A percentile compares a stretch with the other conserved stretches of the same genome.
phyloP scores from a whole-genome alignment of 768 basidiomycete species.

The Pleurotus platypus region DNA sequence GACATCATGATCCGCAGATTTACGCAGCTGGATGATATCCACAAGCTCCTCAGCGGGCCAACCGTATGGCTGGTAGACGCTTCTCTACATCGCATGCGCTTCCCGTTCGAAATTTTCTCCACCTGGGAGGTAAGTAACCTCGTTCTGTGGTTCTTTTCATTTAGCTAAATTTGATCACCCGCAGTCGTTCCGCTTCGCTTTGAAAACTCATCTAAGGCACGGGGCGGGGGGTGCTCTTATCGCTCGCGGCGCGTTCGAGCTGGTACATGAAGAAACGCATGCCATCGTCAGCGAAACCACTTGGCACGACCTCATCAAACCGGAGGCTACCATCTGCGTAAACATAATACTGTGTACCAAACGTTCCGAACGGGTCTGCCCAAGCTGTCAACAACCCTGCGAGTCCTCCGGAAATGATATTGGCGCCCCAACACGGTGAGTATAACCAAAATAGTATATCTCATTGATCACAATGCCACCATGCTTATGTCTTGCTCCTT shows the following conservation, averaged over 20 bases:
- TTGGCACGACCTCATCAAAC: background rate
- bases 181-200: background rate
- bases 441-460: background rate
- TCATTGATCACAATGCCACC: too few species aligned
- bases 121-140: background rate
- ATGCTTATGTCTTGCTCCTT: background rate
- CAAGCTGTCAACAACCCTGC: background rate
- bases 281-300: background rate
- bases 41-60: background rate
- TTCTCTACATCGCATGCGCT: background rate
- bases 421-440: background rate
- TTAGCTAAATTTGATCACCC: too few species aligned
- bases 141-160: background rate
- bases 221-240: background rate
- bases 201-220: background rate
- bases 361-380: background rate
- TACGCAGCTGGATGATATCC: background rate
- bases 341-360: background rate
- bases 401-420: background rate
- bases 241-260: background rate
- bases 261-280: background rate
- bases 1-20: background rate
- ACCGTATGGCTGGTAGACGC: conserved; percentile 1
- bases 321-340: background rate
- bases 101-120: background rate